phyloP scores from a whole-genome alignment of 163 green algal species.

The Chlamydomonas reinhardtii region DNA sequence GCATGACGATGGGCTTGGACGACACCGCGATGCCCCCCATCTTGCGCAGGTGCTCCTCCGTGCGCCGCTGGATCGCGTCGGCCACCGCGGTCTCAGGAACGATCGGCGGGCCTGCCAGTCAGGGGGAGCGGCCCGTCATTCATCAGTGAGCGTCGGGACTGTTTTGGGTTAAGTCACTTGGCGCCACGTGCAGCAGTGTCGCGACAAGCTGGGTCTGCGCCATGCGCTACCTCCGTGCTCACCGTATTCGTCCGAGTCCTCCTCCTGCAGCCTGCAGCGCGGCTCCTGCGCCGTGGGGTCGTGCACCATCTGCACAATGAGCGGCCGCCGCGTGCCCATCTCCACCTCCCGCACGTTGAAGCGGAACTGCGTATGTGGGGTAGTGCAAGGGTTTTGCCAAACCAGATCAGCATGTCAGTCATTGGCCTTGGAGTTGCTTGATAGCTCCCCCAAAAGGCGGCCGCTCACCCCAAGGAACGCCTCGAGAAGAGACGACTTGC shows the following conservation, averaged over 20 bases:
- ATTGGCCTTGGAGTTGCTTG: neutral
- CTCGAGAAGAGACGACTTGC: conserved; percentile 92
- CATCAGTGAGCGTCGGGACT: too few species aligned
- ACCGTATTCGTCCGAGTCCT: conserved; percentile 90
- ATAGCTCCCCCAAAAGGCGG: neutral
- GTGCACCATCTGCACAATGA: conserved; percentile 95
- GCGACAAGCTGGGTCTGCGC: too few species aligned
- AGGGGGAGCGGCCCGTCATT: too few species aligned
- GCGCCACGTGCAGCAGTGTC: too few species aligned
- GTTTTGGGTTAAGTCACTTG: neutral
- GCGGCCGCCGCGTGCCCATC: conserved; percentile 93
- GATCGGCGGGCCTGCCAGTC: conserved; percentile 71
- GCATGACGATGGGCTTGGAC: conserved; percentile 94
- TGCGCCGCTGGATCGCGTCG: conserved; percentile 87
- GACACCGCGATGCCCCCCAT: conserved; percentile 83
- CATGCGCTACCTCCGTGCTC: neutral
- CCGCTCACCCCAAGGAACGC: conserved; percentile 89
- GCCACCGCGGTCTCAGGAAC: conserved; percentile 83
- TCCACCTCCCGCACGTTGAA: conserved; percentile 95
- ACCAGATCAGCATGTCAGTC: neutral
- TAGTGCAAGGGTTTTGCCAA: too few species aligned
- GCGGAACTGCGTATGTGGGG: conserved; percentile 64
- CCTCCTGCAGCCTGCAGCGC: conserved; percentile 89
- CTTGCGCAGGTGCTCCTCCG: conserved; percentile 85
- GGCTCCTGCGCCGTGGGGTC: conserved; percentile 84